Conservation (phyloP, 768 basidiomycete genomes). For the Lactifluus rugatus region DNA sequence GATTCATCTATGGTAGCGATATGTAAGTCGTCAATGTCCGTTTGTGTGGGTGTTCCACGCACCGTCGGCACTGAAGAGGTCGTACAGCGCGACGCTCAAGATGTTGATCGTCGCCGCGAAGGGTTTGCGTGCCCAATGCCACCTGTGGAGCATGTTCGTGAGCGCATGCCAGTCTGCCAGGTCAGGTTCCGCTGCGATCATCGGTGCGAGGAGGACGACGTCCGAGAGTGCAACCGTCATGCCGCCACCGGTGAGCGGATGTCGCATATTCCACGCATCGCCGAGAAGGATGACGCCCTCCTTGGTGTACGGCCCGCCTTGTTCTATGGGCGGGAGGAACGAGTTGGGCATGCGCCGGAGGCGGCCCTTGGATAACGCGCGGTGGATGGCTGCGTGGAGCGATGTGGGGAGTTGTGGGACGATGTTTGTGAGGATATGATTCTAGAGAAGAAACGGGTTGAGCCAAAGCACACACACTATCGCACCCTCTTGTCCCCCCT, state of each 20-base stretch:
- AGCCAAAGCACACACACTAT: not conserved
- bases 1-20: constrained; percentile 39
- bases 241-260: constrained; percentile 94
- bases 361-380: constrained; percentile 68
- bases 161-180: constrained; percentile 44
- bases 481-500: too few species aligned
- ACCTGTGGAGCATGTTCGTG: constrained; percentile 45
- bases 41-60: constrained; percentile 36
- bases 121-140: constrained; percentile 84
- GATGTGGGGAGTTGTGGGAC: constrained; percentile 72
- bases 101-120: constrained; percentile 1
- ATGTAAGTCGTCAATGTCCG: too few species aligned
- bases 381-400: constrained; percentile 54
- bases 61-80: constrained; percentile 92
- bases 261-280: constrained; percentile 98
- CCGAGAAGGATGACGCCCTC: constrained; percentile 79
- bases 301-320: constrained; percentile 39
- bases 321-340: constrained; percentile 74
- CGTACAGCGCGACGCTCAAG: constrained; percentile 67
- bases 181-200: constrained; percentile 41
- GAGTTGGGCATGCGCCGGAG: constrained; percentile 93
- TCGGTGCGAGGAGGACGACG: constrained; percentile 58
- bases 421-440: constrained; percentile 61
- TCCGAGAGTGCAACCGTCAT: constrained; percentile 96
- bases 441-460: constrained; percentile 28